Conservation (phyloP, 139 green algal genomes). For the Mychonastes homosphaera region DNA sequence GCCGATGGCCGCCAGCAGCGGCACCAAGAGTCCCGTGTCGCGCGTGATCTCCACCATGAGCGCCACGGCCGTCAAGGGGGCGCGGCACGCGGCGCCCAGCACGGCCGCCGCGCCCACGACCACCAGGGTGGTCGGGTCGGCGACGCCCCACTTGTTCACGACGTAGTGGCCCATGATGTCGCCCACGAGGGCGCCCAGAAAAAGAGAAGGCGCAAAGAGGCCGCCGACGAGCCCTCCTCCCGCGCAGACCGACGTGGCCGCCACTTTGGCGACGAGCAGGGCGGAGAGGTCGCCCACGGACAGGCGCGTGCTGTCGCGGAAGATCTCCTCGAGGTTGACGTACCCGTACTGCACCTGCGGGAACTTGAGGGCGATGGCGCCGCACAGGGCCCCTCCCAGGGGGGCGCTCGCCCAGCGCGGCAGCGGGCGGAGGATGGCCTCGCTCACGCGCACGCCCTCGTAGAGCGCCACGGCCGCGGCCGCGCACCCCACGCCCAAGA, state of each 20-base stretch:
- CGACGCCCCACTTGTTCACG: conserved; percentile 26
- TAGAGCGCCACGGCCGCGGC: conserved; percentile 40
- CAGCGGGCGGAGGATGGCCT: conserved; percentile 49
- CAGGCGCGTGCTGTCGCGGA: conserved; percentile 33
- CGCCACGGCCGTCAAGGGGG: conserved; percentile 44
- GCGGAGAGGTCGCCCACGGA: conserved; percentile 24
- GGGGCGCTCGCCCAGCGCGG: conserved; percentile 31
- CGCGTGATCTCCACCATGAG: conserved; percentile 49
- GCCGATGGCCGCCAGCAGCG: conserved; percentile 40
- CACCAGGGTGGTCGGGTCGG: conserved; percentile 37
- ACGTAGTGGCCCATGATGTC: conserved; percentile 28
- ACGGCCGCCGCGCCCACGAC: conserved; percentile 53
- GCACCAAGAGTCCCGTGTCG: conserved; percentile 41
- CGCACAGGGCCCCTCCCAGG: conserved; percentile 30
- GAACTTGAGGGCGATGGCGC: conserved; percentile 37
- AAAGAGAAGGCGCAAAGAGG: conserved; percentile 89
- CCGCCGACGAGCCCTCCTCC: conserved; percentile 77
- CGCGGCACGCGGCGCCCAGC: conserved; percentile 43
- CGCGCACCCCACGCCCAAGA: conserved; percentile 39
- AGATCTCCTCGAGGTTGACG: conserved; percentile 48
- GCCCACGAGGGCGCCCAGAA: conserved; percentile 66
- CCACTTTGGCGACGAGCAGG: conserved; percentile 81
- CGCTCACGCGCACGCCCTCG: conserved; percentile 45
- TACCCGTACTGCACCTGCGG: conserved; percentile 50
- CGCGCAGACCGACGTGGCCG: conserved; percentile 65